A percentile compares a stretch with the other conserved stretches of the same genome.
Evolutionary conservation across 2,329 filamentous ascomycete genomes (phyloP).

Genomic region (Polychaeton citri): DNA sequence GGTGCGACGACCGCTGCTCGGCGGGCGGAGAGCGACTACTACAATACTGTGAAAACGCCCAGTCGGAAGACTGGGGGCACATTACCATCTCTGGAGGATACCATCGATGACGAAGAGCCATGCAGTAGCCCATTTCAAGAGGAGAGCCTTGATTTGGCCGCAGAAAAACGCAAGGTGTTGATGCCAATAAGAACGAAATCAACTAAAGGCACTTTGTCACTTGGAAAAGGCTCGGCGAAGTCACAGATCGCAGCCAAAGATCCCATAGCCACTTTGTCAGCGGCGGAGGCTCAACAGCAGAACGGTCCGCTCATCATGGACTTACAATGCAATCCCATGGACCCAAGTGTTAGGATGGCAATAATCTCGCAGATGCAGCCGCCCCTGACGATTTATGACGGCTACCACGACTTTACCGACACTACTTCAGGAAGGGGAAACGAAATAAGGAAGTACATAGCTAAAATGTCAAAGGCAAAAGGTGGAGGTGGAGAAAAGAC

Average conservation of each 20-base stretch:
- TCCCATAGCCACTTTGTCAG: conserved; percentile 1
- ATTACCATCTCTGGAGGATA: conserved; percentile 25
- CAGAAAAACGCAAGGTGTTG: conserved; percentile 31
- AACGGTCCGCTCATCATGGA: conserved; percentile 72
- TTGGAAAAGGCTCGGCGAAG: conserved; percentile 20
- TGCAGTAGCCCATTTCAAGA: conserved; percentile 62
- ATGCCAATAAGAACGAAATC: conserved; percentile 39
- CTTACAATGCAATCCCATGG: conserved; percentile 75
- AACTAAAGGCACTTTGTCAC: conserved; percentile 29
- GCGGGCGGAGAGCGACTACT: conserved; percentile 42
- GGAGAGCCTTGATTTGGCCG: conserved; percentile 38
- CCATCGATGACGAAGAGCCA: conserved; percentile 31
- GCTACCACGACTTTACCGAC: conserved; percentile 62
- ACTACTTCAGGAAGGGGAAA: conserved; percentile 51
- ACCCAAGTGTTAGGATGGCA: conserved; percentile 56
- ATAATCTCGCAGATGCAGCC: conserved; percentile 67
- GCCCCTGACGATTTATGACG: conserved; percentile 58
- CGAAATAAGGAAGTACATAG: conserved; percentile 74
- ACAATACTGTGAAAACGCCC: conserved; percentile 58
- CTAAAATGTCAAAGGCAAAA: conserved; percentile 47
- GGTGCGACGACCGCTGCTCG: conserved; percentile 44
- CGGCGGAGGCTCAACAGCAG: conserved; percentile 29
- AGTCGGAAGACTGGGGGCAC: conserved; percentile 40
- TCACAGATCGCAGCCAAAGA: conserved; percentile 17
- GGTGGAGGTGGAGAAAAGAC: conserved; percentile 45